phyloP scores from a whole-genome alignment of 257 asterid species.

The Buddleja alternifolia region DNA sequence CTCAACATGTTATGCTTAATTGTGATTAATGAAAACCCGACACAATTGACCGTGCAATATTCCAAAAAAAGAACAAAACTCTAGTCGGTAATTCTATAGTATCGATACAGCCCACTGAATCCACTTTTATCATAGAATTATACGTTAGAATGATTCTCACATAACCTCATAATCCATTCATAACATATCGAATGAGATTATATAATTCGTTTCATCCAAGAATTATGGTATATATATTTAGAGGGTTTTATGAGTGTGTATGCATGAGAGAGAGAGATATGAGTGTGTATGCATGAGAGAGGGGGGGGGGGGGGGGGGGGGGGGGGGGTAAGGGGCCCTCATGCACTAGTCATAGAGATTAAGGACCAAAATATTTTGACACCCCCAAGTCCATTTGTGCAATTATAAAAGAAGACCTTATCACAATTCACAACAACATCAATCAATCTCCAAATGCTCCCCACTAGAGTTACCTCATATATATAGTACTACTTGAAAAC shows the following conservation, averaged over 20 bases:
- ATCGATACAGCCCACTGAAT: too few relatives aligned
- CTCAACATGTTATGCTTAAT: not conserved
- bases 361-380: not conserved
- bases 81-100: too few relatives aligned
- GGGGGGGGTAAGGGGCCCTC: conserved; percentile 10
- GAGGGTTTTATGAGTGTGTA: too few relatives aligned
- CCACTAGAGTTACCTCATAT: conserved; percentile 20
- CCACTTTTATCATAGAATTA: too few relatives aligned
- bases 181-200: too few relatives aligned
- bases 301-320: not conserved
- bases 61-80: not conserved
- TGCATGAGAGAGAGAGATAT: too few relatives aligned
- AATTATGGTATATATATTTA: too few relatives aligned
- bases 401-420: conserved; percentile 15
- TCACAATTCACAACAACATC: conserved; percentile 7
- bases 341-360: not conserved
- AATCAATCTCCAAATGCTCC: conserved; percentile 29
- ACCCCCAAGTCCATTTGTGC: not conserved
- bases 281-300: not conserved
- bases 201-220: too few relatives aligned
- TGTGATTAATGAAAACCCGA: not conserved
- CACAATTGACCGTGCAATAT: not conserved
- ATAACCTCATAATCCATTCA: too few relatives aligned
- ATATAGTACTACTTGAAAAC: conserved; percentile 21
- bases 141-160: too few relatives aligned